phyloP scores from a whole-genome alignment of 768 basidiomycete species.

The Polyporus arcularius region DNA sequence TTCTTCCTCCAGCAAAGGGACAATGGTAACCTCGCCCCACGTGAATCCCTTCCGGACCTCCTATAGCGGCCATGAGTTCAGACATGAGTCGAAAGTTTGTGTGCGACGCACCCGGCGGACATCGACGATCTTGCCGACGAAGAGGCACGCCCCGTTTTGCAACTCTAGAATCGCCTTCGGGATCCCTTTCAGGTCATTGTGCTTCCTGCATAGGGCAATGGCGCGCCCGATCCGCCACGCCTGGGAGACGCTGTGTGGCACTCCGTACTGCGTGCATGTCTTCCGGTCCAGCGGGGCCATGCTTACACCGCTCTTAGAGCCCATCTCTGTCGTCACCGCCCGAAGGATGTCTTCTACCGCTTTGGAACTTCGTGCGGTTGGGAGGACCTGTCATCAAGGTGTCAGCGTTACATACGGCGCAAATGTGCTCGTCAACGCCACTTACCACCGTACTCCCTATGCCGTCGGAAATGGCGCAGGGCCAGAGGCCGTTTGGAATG shows the following conservation, averaged over 20 bases:
- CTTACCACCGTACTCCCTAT: conserved; percentile 37
- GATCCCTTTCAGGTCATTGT: conserved; percentile 41
- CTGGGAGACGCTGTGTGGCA: conserved; percentile 56
- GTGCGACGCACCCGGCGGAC: conserved; percentile 27
- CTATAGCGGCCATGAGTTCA: conserved; percentile 3
- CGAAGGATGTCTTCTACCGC: conserved; percentile 30
- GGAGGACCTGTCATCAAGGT: conserved; percentile 17
- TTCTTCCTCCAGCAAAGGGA: conserved; percentile 30
- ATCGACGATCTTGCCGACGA: conserved; percentile 61
- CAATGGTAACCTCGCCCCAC: conserved; percentile 35
- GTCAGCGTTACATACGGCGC: background rate
- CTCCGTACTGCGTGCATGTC: conserved; percentile 29
- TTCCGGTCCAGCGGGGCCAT: conserved; percentile 29
- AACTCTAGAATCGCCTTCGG: conserved; percentile 32
- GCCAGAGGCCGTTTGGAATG: conserved; percentile 32
- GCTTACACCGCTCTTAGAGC: conserved; percentile 30
- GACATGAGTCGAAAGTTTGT: background rate
- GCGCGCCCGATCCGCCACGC: conserved; percentile 67
- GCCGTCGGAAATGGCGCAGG: conserved; percentile 38
- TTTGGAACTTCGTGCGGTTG: conserved; percentile 21
- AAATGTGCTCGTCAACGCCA: background rate
- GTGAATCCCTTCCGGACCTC: conserved; percentile 35
- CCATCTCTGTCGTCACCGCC: conserved; percentile 31
- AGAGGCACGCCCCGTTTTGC: conserved; percentile 45
- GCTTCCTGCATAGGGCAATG: conserved; percentile 51